Evolutionary conservation across 495 filamentous ascomycete species (phyloP), one percentile per base, ranked within the genome.

Genomic region (Lophiostoma macrostomum): DNA sequence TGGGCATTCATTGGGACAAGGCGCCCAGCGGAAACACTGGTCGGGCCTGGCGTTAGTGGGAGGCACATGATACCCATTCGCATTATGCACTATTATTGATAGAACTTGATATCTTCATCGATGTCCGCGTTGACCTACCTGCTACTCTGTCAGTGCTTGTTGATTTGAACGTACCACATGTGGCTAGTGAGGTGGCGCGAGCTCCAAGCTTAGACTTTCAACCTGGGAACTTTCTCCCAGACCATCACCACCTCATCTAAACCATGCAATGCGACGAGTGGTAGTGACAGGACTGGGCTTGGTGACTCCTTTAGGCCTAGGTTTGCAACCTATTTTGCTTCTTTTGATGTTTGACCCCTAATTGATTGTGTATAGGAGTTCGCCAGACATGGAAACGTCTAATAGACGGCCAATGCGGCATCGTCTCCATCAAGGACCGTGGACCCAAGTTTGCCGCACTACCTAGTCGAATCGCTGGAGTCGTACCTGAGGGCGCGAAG

Each of bases 251-350:
- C 43, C 38, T 24, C 44, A 37, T 50, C 38, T 28, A 54, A 56
- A 63, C 6, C 19, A 63, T 63, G 60, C 60, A 45, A 63, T 63
- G 91, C 85, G 91, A 71, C 84, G 88, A 60, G 93, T 97, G 61
- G 93, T 96, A 62, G 85, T 97, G 61, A 97, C 93, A 37, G 93
- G 93, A 65, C 76, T 98, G 43, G 93, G 93, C 34, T 88, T 89
- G 61, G 82, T 98, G 45, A 95, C 93, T 44, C 93, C 93, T 38
- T 76, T 98, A 18, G 91, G 87, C 46, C 80, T 95, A 31, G 91
- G 84, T 86, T 37, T n/a, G 8, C 3, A 3, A 12, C 4, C n/a
- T 22, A 4, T 6, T 14, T 32, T 20, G 8, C 18, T 25, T 19
- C 5, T 19, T 18, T 3, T 6, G 10, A 7, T 4, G 7, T 25